These are phyloP conservation scores for Nothophytophthora sp. DNA, from an alignment of 352 stramenopile genomes.

Conservation along the genomic window DNA sequence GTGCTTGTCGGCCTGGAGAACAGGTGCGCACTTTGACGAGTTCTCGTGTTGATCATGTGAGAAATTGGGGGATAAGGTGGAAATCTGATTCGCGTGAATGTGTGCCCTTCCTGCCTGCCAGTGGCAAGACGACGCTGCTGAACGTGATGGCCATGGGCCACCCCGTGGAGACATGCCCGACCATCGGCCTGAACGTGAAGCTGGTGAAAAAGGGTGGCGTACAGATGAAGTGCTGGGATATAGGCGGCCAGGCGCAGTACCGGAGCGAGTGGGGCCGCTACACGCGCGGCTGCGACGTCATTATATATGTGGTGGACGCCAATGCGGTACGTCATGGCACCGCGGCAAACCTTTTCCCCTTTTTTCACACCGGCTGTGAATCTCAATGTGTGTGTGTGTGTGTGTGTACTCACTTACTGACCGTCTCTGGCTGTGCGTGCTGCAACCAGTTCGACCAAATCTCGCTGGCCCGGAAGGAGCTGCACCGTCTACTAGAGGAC, in stretches of 20 bases:
- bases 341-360: too few species aligned
- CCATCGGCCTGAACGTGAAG: constrained; percentile 98
- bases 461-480: constrained; percentile 93
- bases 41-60: too few species aligned
- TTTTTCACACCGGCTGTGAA: too few species aligned
- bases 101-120: constrained; percentile 26
- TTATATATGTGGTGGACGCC: constrained; percentile 98
- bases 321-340: constrained; percentile 83
- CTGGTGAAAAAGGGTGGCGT: constrained; percentile 95
- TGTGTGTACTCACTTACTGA: too few species aligned
- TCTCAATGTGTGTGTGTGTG: too few species aligned
- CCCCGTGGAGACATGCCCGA: constrained; percentile 96
- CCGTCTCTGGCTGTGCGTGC: not conserved
- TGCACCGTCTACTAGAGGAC: constrained; percentile 94
- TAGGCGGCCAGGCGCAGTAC: constrained; percentile 97
- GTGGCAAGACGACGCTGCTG: constrained; percentile 96
- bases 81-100: too few species aligned
- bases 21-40: too few species aligned
- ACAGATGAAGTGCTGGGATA: constrained; percentile 99
- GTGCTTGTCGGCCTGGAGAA: constrained; percentile 98
- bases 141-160: constrained; percentile 96
- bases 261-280: constrained; percentile 94
- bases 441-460: constrained; percentile 92
- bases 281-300: constrained; percentile 97
- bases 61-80: too few species aligned